Base-by-base conservation (phyloP, 2,329 filamentous ascomycete genomes). In the Septoria petroselini region DNA sequence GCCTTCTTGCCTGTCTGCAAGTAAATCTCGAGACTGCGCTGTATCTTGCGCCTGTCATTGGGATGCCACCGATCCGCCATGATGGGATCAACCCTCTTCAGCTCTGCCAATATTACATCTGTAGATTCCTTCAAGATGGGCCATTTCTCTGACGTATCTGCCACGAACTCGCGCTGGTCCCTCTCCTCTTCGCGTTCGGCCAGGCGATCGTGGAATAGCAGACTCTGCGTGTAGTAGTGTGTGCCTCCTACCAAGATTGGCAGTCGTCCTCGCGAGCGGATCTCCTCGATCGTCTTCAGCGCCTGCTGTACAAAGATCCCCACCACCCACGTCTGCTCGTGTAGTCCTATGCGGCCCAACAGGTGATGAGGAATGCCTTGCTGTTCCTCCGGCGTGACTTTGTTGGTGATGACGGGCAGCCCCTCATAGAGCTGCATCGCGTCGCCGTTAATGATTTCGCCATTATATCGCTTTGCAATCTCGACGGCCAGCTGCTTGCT, bases 361-460 rank as follows among this genome's bases (percentile, higher is more conserved):
- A 98, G 74, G 68, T 98, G 91, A 66, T 98, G 93, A 3, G 86
- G 85, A 8, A 98, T 76, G 7, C 85, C 88, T 53, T 85, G 80
- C 62, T 83, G 84, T 67, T 97, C 91, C 15, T 82, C 77, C 1
- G 65, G 44, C 0, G 87, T 81, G 51, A 97, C 86, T 67, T 97
- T 95, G 69, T 98, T 98, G 19, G 93, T 98, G 60, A 97, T 91
- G 57, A 97, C 85, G 4, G 93, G 90, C 35, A 98, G 74, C 2
- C 93, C 93, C 45, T 81, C 79, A 69, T 98, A 98, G 72, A 98
- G 83, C 68, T 98, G 93, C 90, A 98, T 95, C 31, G 93, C 93
- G 75, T 98, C 93, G 39, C 88, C 88, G 66, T 98, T 98, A 72
- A 98, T 90, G 44, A 98, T 81, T 70, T 98, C 93, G 65, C 94